Percentiles rank a stretch among this genome's conserved stretches.
These are phyloP conservation scores for Knoxia roxburghii DNA, from an alignment of 257 asterid species.

Conservation along the genomic window DNA sequence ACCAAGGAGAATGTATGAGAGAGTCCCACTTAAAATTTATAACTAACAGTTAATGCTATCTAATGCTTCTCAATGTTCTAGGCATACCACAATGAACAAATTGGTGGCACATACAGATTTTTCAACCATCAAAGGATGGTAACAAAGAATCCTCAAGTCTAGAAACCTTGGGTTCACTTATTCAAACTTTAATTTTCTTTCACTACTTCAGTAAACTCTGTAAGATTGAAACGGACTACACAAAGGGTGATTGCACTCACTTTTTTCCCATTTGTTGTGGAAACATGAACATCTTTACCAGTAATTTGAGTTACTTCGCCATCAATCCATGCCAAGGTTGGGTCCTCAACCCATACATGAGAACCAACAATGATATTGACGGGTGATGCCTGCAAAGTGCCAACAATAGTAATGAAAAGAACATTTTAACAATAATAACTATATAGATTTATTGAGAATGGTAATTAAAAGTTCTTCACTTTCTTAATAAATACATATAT, in stretches of 20 bases:
- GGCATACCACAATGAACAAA: not conserved
- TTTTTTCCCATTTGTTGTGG: constrained; percentile 66
- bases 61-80: not conserved
- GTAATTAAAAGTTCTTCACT: not conserved
- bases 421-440: not conserved
- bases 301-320: constrained; percentile 76
- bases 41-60: too few relatives aligned
- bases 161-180: not conserved
- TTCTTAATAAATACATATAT: not conserved
- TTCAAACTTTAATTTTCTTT: not conserved
- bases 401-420: constrained; percentile 16
- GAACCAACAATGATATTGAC: constrained; percentile 87
- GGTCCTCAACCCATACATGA: constrained; percentile 98
- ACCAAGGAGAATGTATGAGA: not conserved
- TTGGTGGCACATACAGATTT: too few relatives aligned
- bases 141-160: not conserved
- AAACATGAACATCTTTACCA: constrained; percentile 86
- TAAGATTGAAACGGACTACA: too few relatives aligned
- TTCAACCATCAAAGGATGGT: not conserved
- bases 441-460: not conserved
- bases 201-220: constrained; percentile 8
- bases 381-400: constrained; percentile 65
- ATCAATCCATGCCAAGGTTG: constrained; percentile 86
- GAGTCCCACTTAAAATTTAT: not conserved
- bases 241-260: constrained; percentile 55